A percentile compares a stretch with the other conserved stretches of the same genome.
Conservation (phyloP, 805 yeast genomes). For the Isabelozyma heimii region DNA sequence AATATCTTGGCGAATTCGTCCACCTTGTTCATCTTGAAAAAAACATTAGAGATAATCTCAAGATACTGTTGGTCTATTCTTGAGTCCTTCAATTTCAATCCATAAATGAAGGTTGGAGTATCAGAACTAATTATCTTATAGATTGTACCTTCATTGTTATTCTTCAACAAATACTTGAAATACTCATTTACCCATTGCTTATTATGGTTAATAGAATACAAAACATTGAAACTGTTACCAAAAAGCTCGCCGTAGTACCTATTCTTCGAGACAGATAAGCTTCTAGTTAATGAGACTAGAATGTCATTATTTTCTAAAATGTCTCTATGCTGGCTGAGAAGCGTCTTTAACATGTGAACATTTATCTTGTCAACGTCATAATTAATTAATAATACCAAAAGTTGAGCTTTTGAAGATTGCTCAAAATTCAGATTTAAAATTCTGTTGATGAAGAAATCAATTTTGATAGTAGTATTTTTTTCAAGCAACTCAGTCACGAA, state of each 20-base stretch:
- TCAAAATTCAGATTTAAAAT: conserved; percentile 17
- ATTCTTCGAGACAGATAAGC: conserved; percentile 12
- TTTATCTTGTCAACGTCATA: conserved; percentile 23
- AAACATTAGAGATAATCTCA: conserved; percentile 5
- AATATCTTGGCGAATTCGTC: conserved; percentile 15
- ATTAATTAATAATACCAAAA: conserved; percentile 13
- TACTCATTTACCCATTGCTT: conserved; percentile 17
- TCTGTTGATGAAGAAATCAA: conserved; percentile 19
- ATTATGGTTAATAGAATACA: conserved; percentile 8
- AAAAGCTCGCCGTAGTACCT: conserved; percentile 15
- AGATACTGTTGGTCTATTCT: background rate
- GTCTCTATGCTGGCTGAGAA: conserved; percentile 3
- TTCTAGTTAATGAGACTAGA: background rate
- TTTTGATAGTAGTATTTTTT: conserved; percentile 10
- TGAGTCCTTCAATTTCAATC: conserved; percentile 4
- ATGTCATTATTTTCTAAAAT: background rate
- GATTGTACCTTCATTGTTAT: background rate
- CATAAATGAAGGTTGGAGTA: background rate
- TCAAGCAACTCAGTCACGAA: conserved; percentile 21
- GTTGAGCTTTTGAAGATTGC: conserved; percentile 2
- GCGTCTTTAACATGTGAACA: conserved; percentile 17
- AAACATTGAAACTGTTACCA: conserved; percentile 4
- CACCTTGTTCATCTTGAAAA: conserved; percentile 8
- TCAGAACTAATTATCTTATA: conserved; percentile 7
- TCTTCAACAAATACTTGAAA: conserved; percentile 7